phyloP scores from a whole-genome alignment of 78 protist genomes.

The Dictyostelium brefeldianum region DNA sequence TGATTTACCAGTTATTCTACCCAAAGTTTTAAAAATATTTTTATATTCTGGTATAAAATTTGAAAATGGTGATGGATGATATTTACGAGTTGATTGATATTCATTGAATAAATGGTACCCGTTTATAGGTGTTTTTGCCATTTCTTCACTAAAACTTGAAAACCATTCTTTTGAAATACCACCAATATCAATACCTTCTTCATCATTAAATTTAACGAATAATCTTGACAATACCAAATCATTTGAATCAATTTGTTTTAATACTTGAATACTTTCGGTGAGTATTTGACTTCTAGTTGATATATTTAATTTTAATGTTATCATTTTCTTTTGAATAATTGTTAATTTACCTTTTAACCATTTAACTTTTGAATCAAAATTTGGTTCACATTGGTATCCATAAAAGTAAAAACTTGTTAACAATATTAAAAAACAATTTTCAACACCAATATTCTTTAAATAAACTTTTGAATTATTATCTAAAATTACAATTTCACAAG shows the following conservation, averaged over 20 bases:
- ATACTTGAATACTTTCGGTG: conserved; percentile 11
- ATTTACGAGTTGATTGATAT: neutral
- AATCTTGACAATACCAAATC: conserved; percentile 19
- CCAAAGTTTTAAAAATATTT: conserved; percentile 25
- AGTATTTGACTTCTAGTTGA: conserved; percentile 12
- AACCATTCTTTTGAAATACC: conserved; percentile 81
- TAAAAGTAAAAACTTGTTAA: conserved; percentile 46
- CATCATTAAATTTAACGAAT: conserved; percentile 58
- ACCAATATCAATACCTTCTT: conserved; percentile 77
- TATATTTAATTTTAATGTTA: conserved; percentile 42
- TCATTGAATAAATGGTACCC: conserved; percentile 40
- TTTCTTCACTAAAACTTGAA: conserved; percentile 33
- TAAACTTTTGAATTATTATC: conserved; percentile 43
- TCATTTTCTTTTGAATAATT: conserved; percentile 17
- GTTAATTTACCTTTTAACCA: conserved; percentile 20
- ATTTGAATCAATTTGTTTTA: conserved; percentile 9
- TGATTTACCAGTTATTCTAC: conserved; percentile 57
- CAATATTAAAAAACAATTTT: conserved; percentile 17
- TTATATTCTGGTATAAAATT: conserved; percentile 46
- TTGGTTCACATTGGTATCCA: conserved; percentile 58
- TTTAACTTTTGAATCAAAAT: conserved; percentile 46
- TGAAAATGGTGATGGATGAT: conserved; percentile 71
- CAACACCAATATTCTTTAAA: neutral
- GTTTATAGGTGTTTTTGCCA: conserved; percentile 2
- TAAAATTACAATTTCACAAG: conserved; percentile 21